Conservation (phyloP, 176 grass and related monocot genomes). For the Oryza meridionalis region DNA sequence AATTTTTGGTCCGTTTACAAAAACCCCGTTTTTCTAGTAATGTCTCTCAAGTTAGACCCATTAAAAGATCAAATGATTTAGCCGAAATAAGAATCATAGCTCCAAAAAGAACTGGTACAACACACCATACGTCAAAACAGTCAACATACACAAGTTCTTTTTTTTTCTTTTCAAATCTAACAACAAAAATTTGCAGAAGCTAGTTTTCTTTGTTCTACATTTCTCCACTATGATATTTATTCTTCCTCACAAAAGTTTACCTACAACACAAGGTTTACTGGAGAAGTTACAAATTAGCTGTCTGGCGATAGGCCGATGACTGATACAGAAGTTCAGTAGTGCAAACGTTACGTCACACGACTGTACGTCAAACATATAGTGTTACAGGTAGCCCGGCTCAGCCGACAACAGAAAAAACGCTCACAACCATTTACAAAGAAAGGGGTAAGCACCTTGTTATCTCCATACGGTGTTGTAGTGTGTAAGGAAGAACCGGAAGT, state of each 20-base stretch:
- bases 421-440: constrained; percentile 54
- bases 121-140: background rate
- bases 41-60: too few relatives aligned
- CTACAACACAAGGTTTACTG: constrained; percentile 40
- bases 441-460: constrained; percentile 43
- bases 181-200: background rate
- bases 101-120: background rate
- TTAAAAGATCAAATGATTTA: background rate
- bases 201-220: constrained; percentile 32
- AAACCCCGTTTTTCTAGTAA: too few relatives aligned
- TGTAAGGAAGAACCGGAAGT: constrained; percentile 70
- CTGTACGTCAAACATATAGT: constrained; percentile 29
- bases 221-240: constrained; percentile 15
- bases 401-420: constrained; percentile 31
- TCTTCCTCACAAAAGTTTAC: constrained; percentile 35
- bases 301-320: constrained; percentile 17
- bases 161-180: background rate
- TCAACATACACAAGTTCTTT: background rate
- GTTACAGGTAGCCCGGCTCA: constrained; percentile 27
- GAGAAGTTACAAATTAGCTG: constrained; percentile 33
- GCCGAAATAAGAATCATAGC: background rate
- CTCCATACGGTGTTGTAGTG: constrained; percentile 64
- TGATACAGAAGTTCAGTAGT: constrained; percentile 18
- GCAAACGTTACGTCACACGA: constrained; percentile 19
- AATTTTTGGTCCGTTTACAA: too few relatives aligned